Evolutionary conservation across 768 basidiomycete species (phyloP).

Genomic region (Astraeus odoratus): DNA sequence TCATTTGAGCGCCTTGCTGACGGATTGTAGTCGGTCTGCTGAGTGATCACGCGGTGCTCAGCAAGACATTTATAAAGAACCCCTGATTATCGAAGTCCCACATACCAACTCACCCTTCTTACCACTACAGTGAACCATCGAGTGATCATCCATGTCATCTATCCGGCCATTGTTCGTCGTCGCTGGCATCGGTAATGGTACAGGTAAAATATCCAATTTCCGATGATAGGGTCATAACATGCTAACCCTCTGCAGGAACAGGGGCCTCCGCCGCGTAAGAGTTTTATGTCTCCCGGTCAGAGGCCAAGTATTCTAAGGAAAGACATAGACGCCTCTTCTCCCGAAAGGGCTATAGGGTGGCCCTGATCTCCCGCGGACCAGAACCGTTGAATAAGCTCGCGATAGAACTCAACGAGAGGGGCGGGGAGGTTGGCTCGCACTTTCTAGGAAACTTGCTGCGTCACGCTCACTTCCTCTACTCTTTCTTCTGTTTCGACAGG

Average conservation of each 20-base stretch:
- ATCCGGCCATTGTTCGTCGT: conserved; percentile 50
- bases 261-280: conserved; percentile 54
- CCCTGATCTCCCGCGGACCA: conserved; percentile 53
- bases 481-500: conserved; percentile 30
- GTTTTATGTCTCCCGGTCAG: neutral
- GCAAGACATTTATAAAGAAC: conserved; percentile 9
- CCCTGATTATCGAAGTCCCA: neutral
- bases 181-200: conserved; percentile 44
- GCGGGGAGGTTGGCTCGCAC: conserved; percentile 45
- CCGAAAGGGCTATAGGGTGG: conserved; percentile 58
- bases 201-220: conserved; percentile 17
- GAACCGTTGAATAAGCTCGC: conserved; percentile 47
- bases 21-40: neutral
- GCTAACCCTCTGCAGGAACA: conserved; percentile 33
- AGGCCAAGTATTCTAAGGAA: neutral
- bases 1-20: neutral
- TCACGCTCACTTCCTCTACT: neutral
- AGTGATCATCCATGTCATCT: conserved; percentile 21
- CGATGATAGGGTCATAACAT: neutral
- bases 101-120: neutral
- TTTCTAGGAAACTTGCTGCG: no score
- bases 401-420: conserved; percentile 44
- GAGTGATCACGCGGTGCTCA: neutral
- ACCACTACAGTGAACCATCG: neutral
- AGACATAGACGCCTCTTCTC: conserved; percentile 47